These are phyloP conservation scores for Epichloe scottii DNA, from an alignment of 2,329 filamentous ascomycete genomes.

Conservation along the genomic window DNA sequence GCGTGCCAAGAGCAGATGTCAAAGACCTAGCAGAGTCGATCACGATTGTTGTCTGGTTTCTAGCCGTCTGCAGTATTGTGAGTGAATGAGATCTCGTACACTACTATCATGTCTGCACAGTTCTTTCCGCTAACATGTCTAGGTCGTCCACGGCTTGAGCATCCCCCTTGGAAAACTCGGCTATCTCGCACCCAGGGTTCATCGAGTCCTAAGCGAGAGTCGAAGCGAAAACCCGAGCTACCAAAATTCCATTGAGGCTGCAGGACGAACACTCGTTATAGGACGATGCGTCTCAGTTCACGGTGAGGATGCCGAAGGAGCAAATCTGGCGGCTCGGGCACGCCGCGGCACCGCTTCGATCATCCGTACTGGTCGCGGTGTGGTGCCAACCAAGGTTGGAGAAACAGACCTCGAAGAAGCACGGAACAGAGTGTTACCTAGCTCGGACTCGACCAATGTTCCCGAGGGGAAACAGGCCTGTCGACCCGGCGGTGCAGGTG, in stretches of 20 bases:
- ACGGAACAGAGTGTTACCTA: too few relatives aligned
- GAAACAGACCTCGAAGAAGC: neutral
- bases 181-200: slow-evolving; percentile 50
- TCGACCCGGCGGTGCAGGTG: neutral
- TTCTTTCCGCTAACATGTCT: neutral
- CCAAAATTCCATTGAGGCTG: neutral
- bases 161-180: slow-evolving; percentile 64
- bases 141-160: slow-evolving; percentile 66
- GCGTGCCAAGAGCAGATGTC: slow-evolving; percentile 52
- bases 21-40: slow-evolving; percentile 51
- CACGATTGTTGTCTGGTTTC: slow-evolving; percentile 71
- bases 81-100: slow-evolving; percentile 21
- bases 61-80: slow-evolving; percentile 72
- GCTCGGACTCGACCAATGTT: neutral
- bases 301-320: slow-evolving; percentile 1
- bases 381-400: slow-evolving; percentile 1
- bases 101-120: slow-evolving; percentile 14
- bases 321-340: slow-evolving; percentile 1
- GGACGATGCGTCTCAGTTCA: neutral
- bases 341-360: slow-evolving; percentile 3
- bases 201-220: slow-evolving; percentile 17
- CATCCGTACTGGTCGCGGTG: neutral
- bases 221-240: slow-evolving; percentile 1
- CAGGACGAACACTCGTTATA: neutral
- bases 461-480: neutral